Base-by-base conservation (phyloP, 306 rosid genomes). In the Benincasa hispida region DNA sequence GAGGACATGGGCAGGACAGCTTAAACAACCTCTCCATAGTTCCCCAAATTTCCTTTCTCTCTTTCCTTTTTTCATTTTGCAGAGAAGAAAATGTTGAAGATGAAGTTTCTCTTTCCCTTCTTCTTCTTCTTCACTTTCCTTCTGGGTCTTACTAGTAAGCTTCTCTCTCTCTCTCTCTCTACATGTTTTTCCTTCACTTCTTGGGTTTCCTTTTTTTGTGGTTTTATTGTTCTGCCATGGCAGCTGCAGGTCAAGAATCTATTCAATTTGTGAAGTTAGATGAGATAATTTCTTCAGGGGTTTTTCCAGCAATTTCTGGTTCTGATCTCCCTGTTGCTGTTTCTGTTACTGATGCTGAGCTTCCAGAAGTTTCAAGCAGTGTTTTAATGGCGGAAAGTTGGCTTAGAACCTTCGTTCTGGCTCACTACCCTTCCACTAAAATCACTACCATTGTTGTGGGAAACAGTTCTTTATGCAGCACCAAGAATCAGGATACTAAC, bases 391-490 rank as follows among this genome's bases (percentile, higher is more conserved):
- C 97, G 13, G 98, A 93, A 83, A 74, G 22, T 10, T 89, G 97
- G 97, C 91, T 93, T 53, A 91, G 90, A 53, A 77, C 77, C 55
- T 81, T 82, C 3, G 87, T 93, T 79, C 83, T 93, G 1, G 79
- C 92, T 66, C 87, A 80, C 83, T 90, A 89, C 86, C 98, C 98
- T 41, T 58, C 90, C 0, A 24, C 86, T 4, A 83, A 76, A 72
- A 88, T 93, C 89, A 85, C 92, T 76, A 84, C 89, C 90, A 79
- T 93, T 84, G 84, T 91, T 77, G 88, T 81, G 13, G 87, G 87
- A 2, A 70, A 66, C 65, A 34, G 74, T 35, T 77, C 73, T 76
- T 78, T 87, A 50, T 91, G 95, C 85, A 79, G 79, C 34, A 79
- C 12, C 14, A 1, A 76, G 53, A 74, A 76, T 51, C 87, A 77